A percentile compares a stretch with the other conserved stretches of the same genome.
phyloP scores from a whole-genome alignment of 2,329 filamentous ascomycete genomes.

The Pseudophaeomoniella oleicola region DNA sequence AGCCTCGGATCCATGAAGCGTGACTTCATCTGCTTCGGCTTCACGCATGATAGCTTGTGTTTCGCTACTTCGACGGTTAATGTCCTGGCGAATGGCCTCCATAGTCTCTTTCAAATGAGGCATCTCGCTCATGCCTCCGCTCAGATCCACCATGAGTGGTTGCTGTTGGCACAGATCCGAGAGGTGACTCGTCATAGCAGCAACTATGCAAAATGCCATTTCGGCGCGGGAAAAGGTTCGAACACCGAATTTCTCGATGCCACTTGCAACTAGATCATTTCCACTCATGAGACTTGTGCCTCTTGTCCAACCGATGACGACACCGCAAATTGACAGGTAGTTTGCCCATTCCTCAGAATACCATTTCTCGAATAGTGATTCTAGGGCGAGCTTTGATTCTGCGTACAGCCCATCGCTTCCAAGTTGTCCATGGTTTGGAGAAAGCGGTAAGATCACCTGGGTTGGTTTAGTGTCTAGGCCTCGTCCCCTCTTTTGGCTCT shows the following conservation, averaged over 20 bases:
- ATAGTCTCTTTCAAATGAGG: constrained; percentile 13
- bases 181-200: constrained; percentile 17
- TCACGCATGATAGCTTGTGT: constrained; percentile 6
- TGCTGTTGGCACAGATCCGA: constrained; percentile 17
- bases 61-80: not conserved
- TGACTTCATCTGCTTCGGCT: no score
- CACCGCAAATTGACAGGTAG: constrained; percentile 25
- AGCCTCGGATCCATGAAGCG: not conserved
- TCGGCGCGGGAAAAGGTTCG: constrained; percentile 25
- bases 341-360: constrained; percentile 22
- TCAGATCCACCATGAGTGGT: constrained; percentile 24
- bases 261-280: constrained; percentile 26
- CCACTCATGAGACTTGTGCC: constrained; percentile 28
- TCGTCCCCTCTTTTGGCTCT: constrained; percentile 15
- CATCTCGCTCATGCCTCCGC: constrained; percentile 19
- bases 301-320: constrained; percentile 30
- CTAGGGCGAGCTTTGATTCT: constrained; percentile 28
- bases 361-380: constrained; percentile 19
- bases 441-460: constrained; percentile 26
- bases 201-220: constrained; percentile 27
- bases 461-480: constrained; percentile 19
- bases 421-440: constrained; percentile 29
- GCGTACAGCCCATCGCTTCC: constrained; percentile 29
- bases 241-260: constrained; percentile 21
- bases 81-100: not conserved